Evolutionary conservation across 169 alveolate species (phyloP).

Genomic region (Theileria sp.): DNA sequence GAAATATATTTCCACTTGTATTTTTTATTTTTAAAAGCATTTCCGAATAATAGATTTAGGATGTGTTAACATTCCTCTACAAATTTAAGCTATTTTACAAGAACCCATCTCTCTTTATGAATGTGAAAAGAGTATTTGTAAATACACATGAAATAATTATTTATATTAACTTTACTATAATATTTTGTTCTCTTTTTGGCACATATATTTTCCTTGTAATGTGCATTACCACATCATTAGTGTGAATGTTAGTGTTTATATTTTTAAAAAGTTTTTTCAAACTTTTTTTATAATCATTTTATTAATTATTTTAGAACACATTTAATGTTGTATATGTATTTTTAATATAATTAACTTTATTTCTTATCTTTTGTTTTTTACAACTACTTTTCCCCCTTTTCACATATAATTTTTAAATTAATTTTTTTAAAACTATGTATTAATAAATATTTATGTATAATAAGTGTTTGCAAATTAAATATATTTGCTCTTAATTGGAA

Average conservation of each 20-base stretch:
- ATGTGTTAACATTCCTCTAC: background rate
- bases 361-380: background rate
- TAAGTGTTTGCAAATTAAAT: background rate
- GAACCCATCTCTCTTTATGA: too few relatives aligned
- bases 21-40: too few relatives aligned
- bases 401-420: background rate
- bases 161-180: too few relatives aligned
- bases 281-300: background rate
- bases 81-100: background rate
- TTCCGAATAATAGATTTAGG: background rate
- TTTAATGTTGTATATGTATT: background rate
- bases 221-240: slow-evolving; percentile 6
- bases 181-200: too few relatives aligned
- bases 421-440: background rate
- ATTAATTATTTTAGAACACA: background rate
- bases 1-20: too few relatives aligned
- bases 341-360: background rate
- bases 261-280: background rate
- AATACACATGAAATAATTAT: too few relatives aligned
- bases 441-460: background rate
- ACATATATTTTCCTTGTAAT: background rate
- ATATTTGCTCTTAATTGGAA: background rate
- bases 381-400: background rate
- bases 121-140: too few relatives aligned
- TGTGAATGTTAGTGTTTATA: background rate